phyloP scores from a whole-genome alignment of 2,329 filamentous ascomycete species.

The Capronia americana region DNA sequence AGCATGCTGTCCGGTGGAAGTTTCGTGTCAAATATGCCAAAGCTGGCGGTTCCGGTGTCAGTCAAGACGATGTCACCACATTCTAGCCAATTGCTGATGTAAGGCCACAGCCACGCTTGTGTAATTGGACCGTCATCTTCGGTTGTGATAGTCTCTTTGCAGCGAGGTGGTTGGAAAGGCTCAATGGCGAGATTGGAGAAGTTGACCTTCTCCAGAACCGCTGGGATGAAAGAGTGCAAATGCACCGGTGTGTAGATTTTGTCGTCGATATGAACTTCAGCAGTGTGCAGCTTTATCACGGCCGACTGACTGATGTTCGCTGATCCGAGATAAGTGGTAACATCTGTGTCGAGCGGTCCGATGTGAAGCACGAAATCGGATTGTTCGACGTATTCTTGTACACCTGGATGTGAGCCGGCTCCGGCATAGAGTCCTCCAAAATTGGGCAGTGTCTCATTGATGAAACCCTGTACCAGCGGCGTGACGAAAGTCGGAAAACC shows the following conservation, averaged over 20 bases:
- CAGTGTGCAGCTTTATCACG: constrained; percentile 59
- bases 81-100: constrained; percentile 74
- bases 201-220: background rate
- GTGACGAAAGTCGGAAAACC: constrained; percentile 12
- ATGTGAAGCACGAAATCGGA: constrained; percentile 51
- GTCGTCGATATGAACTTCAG: constrained; percentile 3
- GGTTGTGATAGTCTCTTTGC: background rate
- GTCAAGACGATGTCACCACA: constrained; percentile 79
- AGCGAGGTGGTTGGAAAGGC: background rate
- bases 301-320: constrained; percentile 77
- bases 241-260: background rate
- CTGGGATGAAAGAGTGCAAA: background rate
- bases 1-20: constrained; percentile 74
- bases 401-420: constrained; percentile 70
- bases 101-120: constrained; percentile 72
- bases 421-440: constrained; percentile 87
- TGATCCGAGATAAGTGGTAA: constrained; percentile 71
- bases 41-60: constrained; percentile 86
- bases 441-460: constrained; percentile 77
- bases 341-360: constrained; percentile 53
- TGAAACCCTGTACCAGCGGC: constrained; percentile 57
- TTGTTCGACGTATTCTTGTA: constrained; percentile 55
- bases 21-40: constrained; percentile 83
- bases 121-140: constrained; percentile 50
- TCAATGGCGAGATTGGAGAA: constrained; percentile 2